A percentile compares a stretch with the other conserved stretches of the same genome.
Conservation (phyloP, 805 yeast species). For the Saturnispora mendoncae region DNA sequence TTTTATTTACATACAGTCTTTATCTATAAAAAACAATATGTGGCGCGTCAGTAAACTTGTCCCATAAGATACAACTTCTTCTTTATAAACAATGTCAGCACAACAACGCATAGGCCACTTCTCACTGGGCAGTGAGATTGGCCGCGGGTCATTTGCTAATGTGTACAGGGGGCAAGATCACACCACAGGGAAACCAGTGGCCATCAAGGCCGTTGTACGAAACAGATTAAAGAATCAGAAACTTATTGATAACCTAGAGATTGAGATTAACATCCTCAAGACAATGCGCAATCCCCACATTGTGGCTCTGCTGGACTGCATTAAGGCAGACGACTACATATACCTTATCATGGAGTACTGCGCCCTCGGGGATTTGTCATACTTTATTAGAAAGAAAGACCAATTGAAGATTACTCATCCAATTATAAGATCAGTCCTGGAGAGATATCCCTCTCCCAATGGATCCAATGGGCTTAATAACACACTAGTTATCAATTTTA, state of each 20-base stretch:
- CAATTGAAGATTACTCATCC: constrained; percentile 72
- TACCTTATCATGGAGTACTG: constrained; percentile 95
- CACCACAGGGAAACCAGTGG: constrained; percentile 54
- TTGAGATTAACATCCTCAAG: constrained; percentile 84
- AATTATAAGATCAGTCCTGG: constrained; percentile 62
- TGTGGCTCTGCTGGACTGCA: constrained; percentile 77
- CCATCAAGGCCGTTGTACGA: constrained; percentile 80
- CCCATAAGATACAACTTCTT: constrained; percentile 2
- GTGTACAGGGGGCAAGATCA: constrained; percentile 77
- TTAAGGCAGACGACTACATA: constrained; percentile 65
- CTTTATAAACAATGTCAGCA: neutral
- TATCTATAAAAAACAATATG: neutral
- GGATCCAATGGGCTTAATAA: constrained; percentile 73
- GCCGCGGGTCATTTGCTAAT: constrained; percentile 92
- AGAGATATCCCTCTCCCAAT: constrained; percentile 73
- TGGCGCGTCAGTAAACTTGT: constrained; percentile 3
- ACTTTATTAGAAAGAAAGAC: constrained; percentile 68
- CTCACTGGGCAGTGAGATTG: constrained; percentile 49
- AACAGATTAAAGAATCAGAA: constrained; percentile 79
- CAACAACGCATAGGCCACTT: constrained; percentile 9
- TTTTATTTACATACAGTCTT: neutral
- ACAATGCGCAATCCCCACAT: constrained; percentile 88
- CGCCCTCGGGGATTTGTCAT: constrained; percentile 87
- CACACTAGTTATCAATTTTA: constrained; percentile 69
- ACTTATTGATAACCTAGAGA: constrained; percentile 80